phyloP scores from a whole-genome alignment of 345 rosid genomes.

The Gynandropsis gynandra region DNA sequence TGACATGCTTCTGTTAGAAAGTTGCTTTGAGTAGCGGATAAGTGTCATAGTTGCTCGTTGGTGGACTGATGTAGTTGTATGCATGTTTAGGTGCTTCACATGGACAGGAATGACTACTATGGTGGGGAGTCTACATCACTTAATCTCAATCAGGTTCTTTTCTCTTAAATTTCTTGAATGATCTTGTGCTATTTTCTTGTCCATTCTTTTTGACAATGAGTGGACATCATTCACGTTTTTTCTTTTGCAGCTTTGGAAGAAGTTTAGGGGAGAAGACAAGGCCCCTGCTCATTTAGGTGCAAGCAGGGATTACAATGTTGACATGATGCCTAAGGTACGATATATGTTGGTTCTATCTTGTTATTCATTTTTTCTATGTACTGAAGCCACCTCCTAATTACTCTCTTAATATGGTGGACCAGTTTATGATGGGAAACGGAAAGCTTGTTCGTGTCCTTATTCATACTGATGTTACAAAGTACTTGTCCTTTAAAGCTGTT shows the following conservation, averaged over 20 bases:
- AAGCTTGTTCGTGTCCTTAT: constrained; percentile 97
- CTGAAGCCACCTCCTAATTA: neutral
- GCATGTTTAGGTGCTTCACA: constrained; percentile 70
- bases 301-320: constrained; percentile 95
- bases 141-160: constrained; percentile 78
- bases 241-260: constrained; percentile 80
- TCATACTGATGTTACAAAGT: constrained; percentile 90
- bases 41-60: neutral
- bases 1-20: neutral
- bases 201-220: neutral
- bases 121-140: constrained; percentile 99
- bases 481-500: constrained; percentile 86
- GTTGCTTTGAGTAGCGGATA: too few relatives aligned
- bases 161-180: neutral
- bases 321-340: constrained; percentile 91
- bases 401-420: constrained; percentile 10
- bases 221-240: constrained; percentile 3
- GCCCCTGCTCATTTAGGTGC: constrained; percentile 92
- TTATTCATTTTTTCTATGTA: neutral
- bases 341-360: constrained; percentile 6
- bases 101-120: constrained; percentile 95
- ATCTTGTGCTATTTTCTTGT: neutral
- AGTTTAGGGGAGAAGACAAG: constrained; percentile 76
- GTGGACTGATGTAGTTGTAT: neutral
- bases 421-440: constrained; percentile 99